Evolutionary conservation across 768 basidiomycete genomes (phyloP).

Genomic region (Mycena vulgaris): DNA sequence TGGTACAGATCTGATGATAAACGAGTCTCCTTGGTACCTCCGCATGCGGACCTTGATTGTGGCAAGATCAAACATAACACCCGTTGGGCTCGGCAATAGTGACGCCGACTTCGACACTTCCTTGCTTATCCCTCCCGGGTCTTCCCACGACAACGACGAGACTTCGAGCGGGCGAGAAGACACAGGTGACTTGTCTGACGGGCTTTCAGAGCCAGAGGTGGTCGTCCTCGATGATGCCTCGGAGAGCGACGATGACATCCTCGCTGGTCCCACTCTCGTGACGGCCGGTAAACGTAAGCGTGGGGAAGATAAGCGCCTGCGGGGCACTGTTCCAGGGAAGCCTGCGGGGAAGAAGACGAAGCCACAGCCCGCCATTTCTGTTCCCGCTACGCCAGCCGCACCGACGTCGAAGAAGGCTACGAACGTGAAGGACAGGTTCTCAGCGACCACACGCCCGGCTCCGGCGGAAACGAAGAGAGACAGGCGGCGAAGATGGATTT

Average conservation of each 20-base stretch:
- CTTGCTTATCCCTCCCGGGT: not conserved
- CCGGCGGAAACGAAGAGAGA: not conserved
- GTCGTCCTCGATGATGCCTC: not conserved
- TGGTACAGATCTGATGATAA: not conserved
- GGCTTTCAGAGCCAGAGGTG: not conserved
- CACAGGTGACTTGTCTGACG: not conserved
- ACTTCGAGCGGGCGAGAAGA: not conserved
- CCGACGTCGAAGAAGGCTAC: not conserved
- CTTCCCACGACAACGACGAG: not conserved
- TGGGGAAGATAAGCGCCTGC: not conserved
- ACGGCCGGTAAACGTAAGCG: too few relatives aligned
- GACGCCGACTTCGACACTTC: not conserved
- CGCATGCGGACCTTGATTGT: not conserved
- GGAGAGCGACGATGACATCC: not conserved
- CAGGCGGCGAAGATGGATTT: constrained; percentile 4
- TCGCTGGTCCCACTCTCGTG: not conserved
- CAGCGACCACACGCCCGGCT: not conserved
- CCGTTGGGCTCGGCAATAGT: constrained; percentile 1
- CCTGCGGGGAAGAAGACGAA: constrained; percentile 9
- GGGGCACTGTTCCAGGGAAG: not conserved
- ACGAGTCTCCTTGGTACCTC: constrained; percentile 1
- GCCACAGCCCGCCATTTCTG: not conserved
- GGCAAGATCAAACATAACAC: not conserved
- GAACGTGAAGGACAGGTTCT: constrained; percentile 2
- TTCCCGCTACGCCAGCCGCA: not conserved